phyloP scores from a whole-genome alignment of 2,329 filamentous ascomycete species.

The Elsinoe perseae region DNA sequence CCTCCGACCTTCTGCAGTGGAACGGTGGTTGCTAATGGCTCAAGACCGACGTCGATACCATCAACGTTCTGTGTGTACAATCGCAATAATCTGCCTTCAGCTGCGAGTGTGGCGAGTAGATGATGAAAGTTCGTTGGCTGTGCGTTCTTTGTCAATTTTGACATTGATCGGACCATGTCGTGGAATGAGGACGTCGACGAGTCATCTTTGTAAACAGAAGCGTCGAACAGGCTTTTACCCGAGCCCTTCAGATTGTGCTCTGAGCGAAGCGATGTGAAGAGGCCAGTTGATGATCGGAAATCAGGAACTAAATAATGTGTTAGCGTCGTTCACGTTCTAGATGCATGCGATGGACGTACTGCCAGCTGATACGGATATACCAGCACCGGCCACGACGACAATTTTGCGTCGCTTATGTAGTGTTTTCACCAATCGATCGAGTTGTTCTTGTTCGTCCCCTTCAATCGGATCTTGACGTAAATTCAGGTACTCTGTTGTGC shows the following conservation, averaged over 20 bases:
- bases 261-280: constrained; percentile 77
- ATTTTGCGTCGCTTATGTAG: constrained; percentile 90
- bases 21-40: constrained; percentile 69
- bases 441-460: constrained; percentile 51
- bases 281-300: constrained; percentile 82
- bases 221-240: constrained; percentile 93
- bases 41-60: constrained; percentile 78
- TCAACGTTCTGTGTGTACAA: constrained; percentile 97
- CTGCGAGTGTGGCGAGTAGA: constrained; percentile 78
- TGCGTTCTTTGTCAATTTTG: constrained; percentile 67
- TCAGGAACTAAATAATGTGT: constrained; percentile 61
- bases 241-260: constrained; percentile 89
- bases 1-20: constrained; percentile 61
- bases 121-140: constrained; percentile 86
- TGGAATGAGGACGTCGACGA: constrained; percentile 85
- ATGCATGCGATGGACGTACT: constrained; percentile 48
- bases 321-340: constrained; percentile 21
- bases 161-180: constrained; percentile 87
- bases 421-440: constrained; percentile 64
- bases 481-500: constrained; percentile 76
- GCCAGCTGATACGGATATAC: constrained; percentile 92
- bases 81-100: constrained; percentile 77
- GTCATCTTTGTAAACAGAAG: constrained; percentile 92
- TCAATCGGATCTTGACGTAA: constrained; percentile 49
- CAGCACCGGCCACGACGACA: constrained; percentile 89